Evolutionary conservation across 768 basidiomycete species (phyloP), one percentile per base, ranked within the genome.

Genomic region (Omphalotus guepiniiformis): DNA sequence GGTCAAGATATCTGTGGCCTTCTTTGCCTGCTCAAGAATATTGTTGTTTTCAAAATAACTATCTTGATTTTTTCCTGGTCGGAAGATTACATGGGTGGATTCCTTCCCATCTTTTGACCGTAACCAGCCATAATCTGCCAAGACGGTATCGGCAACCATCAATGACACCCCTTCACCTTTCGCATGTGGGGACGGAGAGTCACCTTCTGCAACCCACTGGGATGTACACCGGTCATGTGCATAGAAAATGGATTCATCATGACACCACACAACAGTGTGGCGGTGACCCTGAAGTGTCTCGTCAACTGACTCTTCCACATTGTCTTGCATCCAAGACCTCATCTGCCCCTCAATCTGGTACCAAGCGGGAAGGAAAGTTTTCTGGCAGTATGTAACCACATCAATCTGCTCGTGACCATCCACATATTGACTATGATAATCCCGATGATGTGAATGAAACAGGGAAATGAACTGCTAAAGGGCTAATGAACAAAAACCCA

Each of bases 61-160:
- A 29, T 66, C 56, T 8, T 40, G 38, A 42, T 51, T 45, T 32
- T 58, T 58, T 9, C 59, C 62, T n/a, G 53, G 48, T 23, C 51
- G 41, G 45, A 66, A 63, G 2, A 61, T 23, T 7, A 63, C 50
- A 3, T 46, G 38, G 6, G 56, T 54, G 57, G 65, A 53, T 1
- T 22, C 47, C 27, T 23, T 37, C n/a, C 8, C 26, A 27, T 39
- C 47, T 15, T 15, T 6, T 13, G 58, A 63, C 11, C 11, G 25
- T 11, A 67, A 36, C 58, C 59, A 66, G 7, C 62, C 60, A 50
- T 58, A 63, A 25, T 67, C 61, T 6, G 64, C 52, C 2, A 61
- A 69, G 1, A 70, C 62, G 54, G 64, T 69, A 50, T 70, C 60
- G 0, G 64, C 58, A 16, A 68, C 57, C 65, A 68, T 70, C 1